Conservation (phyloP, 306 rosid species). For the Dryas drummondii region DNA sequence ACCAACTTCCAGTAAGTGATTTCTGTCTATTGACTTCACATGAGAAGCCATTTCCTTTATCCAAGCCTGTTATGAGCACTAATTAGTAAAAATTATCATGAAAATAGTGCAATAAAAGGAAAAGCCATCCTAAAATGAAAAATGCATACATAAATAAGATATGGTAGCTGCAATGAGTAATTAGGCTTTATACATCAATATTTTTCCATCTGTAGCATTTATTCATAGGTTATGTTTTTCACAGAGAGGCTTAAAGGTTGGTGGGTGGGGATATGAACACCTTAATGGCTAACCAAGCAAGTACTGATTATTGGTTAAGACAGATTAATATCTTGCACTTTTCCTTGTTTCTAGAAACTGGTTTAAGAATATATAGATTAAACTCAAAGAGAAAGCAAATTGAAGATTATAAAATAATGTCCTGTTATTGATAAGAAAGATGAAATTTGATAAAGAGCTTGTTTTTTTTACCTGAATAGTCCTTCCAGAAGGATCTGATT, state of each 20-base stretch:
- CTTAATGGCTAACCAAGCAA: background rate
- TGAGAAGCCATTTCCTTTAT: slow-evolving; percentile 84
- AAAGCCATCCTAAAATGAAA: slow-evolving; percentile 4
- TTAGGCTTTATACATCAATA: background rate
- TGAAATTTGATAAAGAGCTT: slow-evolving; percentile 3
- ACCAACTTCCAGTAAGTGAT: slow-evolving; percentile 85
- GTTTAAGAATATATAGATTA: background rate
- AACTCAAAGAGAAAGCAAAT: background rate
- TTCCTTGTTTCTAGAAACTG: background rate
- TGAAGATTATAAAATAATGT: background rate
- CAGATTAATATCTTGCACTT: background rate
- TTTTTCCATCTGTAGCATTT: background rate
- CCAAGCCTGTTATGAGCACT: slow-evolving; percentile 61
- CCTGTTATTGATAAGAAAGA: background rate
- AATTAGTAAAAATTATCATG: background rate
- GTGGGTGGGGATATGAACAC: no score
- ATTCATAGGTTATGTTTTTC: background rate
- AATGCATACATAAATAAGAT: background rate
- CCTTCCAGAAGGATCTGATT: slow-evolving; percentile 88
- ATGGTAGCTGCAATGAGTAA: background rate
- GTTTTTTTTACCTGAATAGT: slow-evolving; percentile 65
- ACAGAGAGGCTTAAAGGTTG: background rate
- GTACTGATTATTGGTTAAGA: background rate
- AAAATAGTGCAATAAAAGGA: background rate
- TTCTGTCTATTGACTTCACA: slow-evolving; percentile 84